Evolutionary conservation across 2,329 filamentous ascomycete species (phyloP).

Genomic region (Fusarium sp.): DNA sequence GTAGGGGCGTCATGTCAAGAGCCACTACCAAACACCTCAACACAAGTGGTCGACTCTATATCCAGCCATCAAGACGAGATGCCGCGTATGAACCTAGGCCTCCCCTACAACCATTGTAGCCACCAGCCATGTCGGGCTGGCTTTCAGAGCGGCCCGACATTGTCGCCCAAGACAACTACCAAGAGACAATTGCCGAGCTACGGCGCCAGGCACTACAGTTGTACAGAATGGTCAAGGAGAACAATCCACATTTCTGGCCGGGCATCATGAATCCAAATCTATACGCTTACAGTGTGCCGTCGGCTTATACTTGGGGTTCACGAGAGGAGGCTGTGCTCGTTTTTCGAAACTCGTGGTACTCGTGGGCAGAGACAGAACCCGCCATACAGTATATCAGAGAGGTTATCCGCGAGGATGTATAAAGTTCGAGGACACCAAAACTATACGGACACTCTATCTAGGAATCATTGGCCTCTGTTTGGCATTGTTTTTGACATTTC

Average conservation of each 20-base stretch:
- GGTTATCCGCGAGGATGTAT: neutral
- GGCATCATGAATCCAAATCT: conserved; percentile 10
- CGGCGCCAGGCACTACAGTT: neutral
- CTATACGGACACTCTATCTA: too few species aligned
- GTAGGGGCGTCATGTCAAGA: neutral
- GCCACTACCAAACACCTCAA: neutral
- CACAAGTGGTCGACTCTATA: neutral
- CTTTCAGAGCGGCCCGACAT: conserved; percentile 3
- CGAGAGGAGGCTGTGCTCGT: conserved; percentile 22
- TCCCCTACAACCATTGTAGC: conserved; percentile 14
- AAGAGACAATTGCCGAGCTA: conserved; percentile 1
- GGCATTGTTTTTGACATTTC: too few species aligned
- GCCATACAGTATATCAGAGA: conserved; percentile 10
- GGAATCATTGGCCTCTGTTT: too few species aligned
- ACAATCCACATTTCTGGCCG: conserved; percentile 17
- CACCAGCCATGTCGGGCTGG: neutral
- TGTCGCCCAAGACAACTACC: neutral
- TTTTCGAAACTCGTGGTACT: conserved; percentile 23
- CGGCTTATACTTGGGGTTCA: neutral
- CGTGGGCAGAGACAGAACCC: conserved; percentile 18
- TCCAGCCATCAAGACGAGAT: conserved; percentile 5
- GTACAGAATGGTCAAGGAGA: conserved; percentile 12
- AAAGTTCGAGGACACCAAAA: neutral
- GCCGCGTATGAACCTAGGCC: conserved; percentile 19
- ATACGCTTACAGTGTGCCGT: conserved; percentile 1